Base-by-base conservation (phyloP, 2,329 filamentous ascomycete species). In the Pleoardoris graminearum region DNA sequence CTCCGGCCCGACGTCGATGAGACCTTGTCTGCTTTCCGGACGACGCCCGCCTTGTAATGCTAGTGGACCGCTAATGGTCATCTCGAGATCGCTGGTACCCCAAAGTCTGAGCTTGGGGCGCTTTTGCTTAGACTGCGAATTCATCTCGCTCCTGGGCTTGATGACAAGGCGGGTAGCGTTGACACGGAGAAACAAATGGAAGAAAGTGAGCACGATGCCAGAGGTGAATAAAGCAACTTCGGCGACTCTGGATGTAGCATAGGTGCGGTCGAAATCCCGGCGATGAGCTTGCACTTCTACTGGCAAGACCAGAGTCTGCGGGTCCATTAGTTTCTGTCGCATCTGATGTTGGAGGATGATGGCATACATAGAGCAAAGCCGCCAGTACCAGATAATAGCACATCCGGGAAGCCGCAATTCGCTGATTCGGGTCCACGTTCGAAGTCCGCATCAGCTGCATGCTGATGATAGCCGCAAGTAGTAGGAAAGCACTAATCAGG, bases 111-210 rank as follows among this genome's bases (percentile, higher is more conserved):
- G 77, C 47, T 75, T 74, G 45, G 79, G 76, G 74, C 79, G 63
- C 70, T 77, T 63, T 77, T 79, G 58, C 76, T 78, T 66, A 21
- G 62, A 36, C 17, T 60, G 47, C 2, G 57, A 43, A n/a, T 59
- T 63, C 61, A 72, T 77, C 78, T 70, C 78, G 77, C 67, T 76
- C 75, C 60, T 76, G 74, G 50, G 71, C 71, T 79, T 74, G 55
- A 80, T 78, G 45, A 85, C 83, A 22, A 82, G 82, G 11, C 81
- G 79, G 11, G 81, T 77, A 12, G 80, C 82, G 58, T 84, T 86
- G 3, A 85, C 84, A 58, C 86, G 82, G 44, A 90, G 77, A 61
- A 88, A 86, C 7, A 89, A 75, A 60, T 89, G 86, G 21, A 89
- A 77, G 14, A 85, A 81, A 3, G 85, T 84, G 14, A 83, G 85